phyloP scores from a whole-genome alignment of 108 stramenopile species.

The Craspedostauros australis region DNA sequence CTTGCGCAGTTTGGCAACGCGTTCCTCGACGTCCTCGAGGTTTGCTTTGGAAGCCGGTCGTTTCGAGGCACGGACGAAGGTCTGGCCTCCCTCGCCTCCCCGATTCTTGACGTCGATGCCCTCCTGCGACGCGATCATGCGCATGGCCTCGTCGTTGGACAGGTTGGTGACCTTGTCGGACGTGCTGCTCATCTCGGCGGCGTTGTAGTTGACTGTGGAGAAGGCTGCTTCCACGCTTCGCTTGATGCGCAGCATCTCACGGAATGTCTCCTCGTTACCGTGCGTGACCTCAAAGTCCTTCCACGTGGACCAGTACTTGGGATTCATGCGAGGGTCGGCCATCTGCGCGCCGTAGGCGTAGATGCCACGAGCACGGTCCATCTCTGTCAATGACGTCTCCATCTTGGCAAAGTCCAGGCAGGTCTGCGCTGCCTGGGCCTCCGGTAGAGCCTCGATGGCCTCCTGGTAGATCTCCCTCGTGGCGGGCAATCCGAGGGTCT shows the following conservation, averaged over 20 bases:
- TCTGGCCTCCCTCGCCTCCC: too few relatives aligned
- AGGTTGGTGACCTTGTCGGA: constrained; percentile 40
- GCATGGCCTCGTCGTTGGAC: constrained; percentile 79
- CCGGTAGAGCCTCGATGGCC: constrained; percentile 83
- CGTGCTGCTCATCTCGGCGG: constrained; percentile 66
- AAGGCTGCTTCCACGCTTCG: constrained; percentile 90
- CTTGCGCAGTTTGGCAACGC: constrained; percentile 73
- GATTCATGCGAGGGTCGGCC: constrained; percentile 86
- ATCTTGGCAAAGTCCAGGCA: constrained; percentile 91
- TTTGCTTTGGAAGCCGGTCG: constrained; percentile 55
- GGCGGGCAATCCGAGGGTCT: constrained; percentile 83
- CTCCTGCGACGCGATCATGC: constrained; percentile 74
- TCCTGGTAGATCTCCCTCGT: constrained; percentile 90
- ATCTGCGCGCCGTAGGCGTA: constrained; percentile 91
- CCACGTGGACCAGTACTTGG: constrained; percentile 92
- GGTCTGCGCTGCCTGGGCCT: constrained; percentile 70
- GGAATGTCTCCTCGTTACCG: constrained; percentile 98
- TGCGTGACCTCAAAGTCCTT: constrained; percentile 96
- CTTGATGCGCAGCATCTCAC: constrained; percentile 94
- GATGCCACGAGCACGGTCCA: constrained; percentile 92
- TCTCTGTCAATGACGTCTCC: constrained; percentile 90
- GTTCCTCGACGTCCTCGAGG: constrained; percentile 83
- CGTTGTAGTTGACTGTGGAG: constrained; percentile 89
- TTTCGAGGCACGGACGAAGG: constrained; percentile 59
- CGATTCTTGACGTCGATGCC: constrained; percentile 52